Percentiles rank a stretch among this genome's conserved stretches.
These are phyloP conservation scores for Colletotrichum tanaceti DNA, from an alignment of 2,329 filamentous ascomycete genomes.

Conservation along the genomic window DNA sequence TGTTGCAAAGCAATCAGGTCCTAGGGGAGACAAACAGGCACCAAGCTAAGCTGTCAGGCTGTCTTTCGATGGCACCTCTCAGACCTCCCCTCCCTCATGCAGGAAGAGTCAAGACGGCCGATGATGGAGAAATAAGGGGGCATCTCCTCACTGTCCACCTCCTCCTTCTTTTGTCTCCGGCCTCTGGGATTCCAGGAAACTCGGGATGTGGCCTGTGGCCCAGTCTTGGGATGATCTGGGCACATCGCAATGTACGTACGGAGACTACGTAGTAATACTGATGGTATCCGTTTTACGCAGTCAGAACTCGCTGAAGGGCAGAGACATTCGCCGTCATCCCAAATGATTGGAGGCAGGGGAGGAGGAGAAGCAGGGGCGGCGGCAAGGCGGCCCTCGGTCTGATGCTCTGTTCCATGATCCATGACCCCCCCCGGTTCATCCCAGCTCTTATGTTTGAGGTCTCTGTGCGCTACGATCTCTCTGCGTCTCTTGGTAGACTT, in stretches of 20 bases:
- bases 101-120: not conserved
- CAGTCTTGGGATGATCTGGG: slow-evolving; percentile 22
- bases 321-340: slow-evolving; percentile 2
- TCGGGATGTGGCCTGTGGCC: slow-evolving; percentile 34
- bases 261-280: too few relatives aligned
- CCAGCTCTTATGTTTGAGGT: slow-evolving; percentile 6
- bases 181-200: slow-evolving; percentile 10
- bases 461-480: not conserved
- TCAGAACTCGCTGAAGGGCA: not conserved
- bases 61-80: slow-evolving; percentile 26
- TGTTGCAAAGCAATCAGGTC: not conserved
- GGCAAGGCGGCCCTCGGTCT: slow-evolving; percentile 20
- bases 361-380: too few relatives aligned
- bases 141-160: not conserved
- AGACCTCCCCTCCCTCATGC: slow-evolving; percentile 30
- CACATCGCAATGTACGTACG: slow-evolving; percentile 9
- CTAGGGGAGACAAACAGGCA: slow-evolving; percentile 5
- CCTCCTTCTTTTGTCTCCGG: too few relatives aligned
- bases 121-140: slow-evolving; percentile 1
- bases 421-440: slow-evolving; percentile 23
- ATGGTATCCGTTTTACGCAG: too few relatives aligned
- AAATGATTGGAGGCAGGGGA: slow-evolving; percentile 23
- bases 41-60: not conserved
- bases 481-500: not conserved
- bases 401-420: not conserved